Evolutionary conservation across 164 flowering plant genomes (phyloP).

Genomic region (Warburgia ugandensis): DNA sequence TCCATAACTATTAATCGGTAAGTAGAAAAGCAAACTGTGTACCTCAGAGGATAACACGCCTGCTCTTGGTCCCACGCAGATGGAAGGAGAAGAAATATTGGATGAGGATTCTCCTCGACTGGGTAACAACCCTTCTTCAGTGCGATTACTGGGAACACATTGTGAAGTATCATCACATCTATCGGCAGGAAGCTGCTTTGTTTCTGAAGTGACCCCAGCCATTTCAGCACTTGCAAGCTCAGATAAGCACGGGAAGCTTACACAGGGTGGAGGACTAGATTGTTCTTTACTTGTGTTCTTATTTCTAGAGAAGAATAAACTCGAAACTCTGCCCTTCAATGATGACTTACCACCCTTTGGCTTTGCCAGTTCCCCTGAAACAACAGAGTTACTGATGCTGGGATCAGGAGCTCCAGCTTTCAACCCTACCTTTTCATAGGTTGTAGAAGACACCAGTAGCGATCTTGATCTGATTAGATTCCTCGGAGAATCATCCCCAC

Average conservation of each 20-base stretch:
- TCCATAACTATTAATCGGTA: no score
- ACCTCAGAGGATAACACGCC: slow-evolving; percentile 35
- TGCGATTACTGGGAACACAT: slow-evolving; percentile 11
- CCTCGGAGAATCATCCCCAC: slow-evolving; percentile 37
- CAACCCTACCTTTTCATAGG: slow-evolving; percentile 29
- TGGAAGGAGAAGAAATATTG: slow-evolving; percentile 19
- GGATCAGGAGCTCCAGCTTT: slow-evolving; percentile 34
- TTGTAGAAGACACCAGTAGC: slow-evolving; percentile 65
- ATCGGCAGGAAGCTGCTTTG: slow-evolving; percentile 12
- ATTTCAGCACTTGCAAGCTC: slow-evolving; percentile 18
- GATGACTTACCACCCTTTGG: slow-evolving; percentile 54
- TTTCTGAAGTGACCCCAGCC: slow-evolving; percentile 10
- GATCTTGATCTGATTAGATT: slow-evolving; percentile 77
- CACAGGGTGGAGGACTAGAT: slow-evolving; percentile 13
- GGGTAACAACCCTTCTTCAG: slow-evolving; percentile 20
- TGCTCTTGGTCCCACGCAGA: slow-evolving; percentile 14
- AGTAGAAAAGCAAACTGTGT: slow-evolving; percentile 6
- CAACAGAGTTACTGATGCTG: slow-evolving; percentile 25
- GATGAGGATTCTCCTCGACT: slow-evolving; percentile 14
- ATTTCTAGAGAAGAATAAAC: slow-evolving; percentile 74
- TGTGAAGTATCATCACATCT: slow-evolving; percentile 18
- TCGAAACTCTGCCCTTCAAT: slow-evolving; percentile 71
- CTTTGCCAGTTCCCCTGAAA: slow-evolving; percentile 36
- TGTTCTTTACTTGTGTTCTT: slow-evolving; percentile 61
- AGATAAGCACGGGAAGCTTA: slow-evolving; percentile 17